A percentile compares a stretch with the other conserved stretches of the same genome.
phyloP scores from a whole-genome alignment of 192 early-diverging fungal species.

The Coemansia pectinata region DNA sequence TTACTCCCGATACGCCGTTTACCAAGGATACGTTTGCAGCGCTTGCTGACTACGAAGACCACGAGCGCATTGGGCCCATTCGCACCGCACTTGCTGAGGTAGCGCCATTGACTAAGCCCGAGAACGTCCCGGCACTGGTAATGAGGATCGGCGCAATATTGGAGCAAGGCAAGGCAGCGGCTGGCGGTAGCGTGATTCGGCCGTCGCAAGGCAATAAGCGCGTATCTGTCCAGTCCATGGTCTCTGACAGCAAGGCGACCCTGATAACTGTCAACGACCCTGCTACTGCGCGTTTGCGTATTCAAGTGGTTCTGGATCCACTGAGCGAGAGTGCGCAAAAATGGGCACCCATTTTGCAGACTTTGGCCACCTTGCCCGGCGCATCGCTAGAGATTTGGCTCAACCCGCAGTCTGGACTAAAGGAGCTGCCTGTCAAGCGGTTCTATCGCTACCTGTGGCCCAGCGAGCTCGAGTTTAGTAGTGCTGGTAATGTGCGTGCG shows the following conservation, averaged over 20 bases:
- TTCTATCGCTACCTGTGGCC: conserved; percentile 90
- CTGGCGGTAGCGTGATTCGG: conserved; percentile 24
- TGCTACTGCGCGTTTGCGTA: conserved; percentile 27
- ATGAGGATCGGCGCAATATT: conserved; percentile 27
- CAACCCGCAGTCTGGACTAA: conserved; percentile 58
- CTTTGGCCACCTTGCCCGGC: conserved; percentile 62
- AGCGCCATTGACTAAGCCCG: background rate
- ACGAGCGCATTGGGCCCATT: conserved; percentile 50
- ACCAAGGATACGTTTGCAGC: conserved; percentile 58
- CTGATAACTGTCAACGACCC: conserved; percentile 14
- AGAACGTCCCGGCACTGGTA: conserved; percentile 5
- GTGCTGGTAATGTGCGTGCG: conserved; percentile 16
- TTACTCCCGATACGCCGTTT: conserved; percentile 52
- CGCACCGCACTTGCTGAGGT: conserved; percentile 13
- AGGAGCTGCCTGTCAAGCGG: conserved; percentile 75
- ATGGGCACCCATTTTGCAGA: conserved; percentile 70
- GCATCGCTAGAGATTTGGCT: conserved; percentile 70
- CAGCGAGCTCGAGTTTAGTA: conserved; percentile 65
- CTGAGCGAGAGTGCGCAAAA: conserved; percentile 78
- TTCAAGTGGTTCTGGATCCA: conserved; percentile 74
- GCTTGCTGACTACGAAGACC: conserved; percentile 62
- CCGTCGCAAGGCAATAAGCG: conserved; percentile 3
- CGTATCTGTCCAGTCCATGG: conserved; percentile 13
- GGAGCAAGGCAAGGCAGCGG: conserved; percentile 19
- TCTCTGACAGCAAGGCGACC: conserved; percentile 4